phyloP scores from a whole-genome alignment of 2,329 filamentous ascomycete species.

The Laburnicola sp. region DNA sequence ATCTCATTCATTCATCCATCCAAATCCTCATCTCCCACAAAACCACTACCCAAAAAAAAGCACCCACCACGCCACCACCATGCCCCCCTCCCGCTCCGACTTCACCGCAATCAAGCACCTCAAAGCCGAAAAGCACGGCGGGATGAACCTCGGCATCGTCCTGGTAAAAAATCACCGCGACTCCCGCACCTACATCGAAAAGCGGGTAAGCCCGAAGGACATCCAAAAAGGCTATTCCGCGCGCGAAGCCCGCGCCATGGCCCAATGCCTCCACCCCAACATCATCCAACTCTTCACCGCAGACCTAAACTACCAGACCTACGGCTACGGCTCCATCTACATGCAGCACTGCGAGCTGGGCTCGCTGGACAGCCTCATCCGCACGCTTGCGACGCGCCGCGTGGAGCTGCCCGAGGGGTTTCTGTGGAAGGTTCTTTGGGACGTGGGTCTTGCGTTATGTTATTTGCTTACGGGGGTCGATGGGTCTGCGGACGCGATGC shows the following conservation, averaged over 20 bases:
- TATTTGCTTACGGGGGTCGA: constrained; percentile 14
- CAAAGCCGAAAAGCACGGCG: not conserved
- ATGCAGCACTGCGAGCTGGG: constrained; percentile 22
- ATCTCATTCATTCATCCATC: too few relatives aligned
- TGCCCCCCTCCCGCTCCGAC: not conserved
- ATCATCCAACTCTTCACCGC: constrained; percentile 1
- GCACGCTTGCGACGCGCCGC: not conserved
- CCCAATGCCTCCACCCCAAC: constrained; percentile 4
- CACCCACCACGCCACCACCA: too few relatives aligned
- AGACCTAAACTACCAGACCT: not conserved
- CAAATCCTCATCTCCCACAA: too few relatives aligned
- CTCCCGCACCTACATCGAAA: constrained; percentile 7
- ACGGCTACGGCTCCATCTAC: constrained; percentile 12
- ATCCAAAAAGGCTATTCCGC: constrained; percentile 3
- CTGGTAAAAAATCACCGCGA: not conserved
- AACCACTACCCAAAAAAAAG: too few relatives aligned
- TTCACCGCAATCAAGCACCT: not conserved
- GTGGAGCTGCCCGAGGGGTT: constrained; percentile 13
- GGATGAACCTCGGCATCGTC: not conserved
- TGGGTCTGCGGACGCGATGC: not conserved
- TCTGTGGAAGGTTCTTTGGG: constrained; percentile 19
- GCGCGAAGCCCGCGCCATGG: constrained; percentile 11
- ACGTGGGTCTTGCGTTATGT: constrained; percentile 17
- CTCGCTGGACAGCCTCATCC: constrained; percentile 15
- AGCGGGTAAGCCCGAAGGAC: not conserved